These are phyloP conservation scores for Monilinia fructigena DNA, from an alignment of 2,329 filamentous ascomycete species.

Conservation along the genomic window DNA sequence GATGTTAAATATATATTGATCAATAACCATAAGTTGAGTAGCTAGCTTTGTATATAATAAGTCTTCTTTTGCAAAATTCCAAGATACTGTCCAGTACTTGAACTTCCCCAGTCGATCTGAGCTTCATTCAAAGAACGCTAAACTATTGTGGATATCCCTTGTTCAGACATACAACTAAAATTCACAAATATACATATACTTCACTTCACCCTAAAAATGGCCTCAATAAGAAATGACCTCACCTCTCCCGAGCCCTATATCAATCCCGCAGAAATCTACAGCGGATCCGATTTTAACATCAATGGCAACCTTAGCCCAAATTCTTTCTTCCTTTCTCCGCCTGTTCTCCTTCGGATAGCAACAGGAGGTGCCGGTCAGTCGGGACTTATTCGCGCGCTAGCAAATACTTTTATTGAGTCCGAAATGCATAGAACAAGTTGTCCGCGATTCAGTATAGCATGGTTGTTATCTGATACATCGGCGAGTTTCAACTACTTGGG, in stretches of 20 bases:
- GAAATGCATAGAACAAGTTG: conserved; percentile 36
- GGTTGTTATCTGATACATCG: conserved; percentile 49
- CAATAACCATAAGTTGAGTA: neutral
- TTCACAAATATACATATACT: neutral
- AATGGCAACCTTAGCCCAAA: neutral
- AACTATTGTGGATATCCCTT: neutral
- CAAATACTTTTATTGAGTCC: conserved; percentile 42
- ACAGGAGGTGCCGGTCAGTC: conserved; percentile 41
- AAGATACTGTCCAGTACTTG: neutral
- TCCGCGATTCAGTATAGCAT: conserved; percentile 45
- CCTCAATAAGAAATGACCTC: conserved; percentile 9
- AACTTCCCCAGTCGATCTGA: neutral
- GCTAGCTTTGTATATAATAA: neutral
- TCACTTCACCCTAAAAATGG: neutral
- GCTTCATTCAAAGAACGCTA: no score
- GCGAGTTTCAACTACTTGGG: conserved; percentile 47
- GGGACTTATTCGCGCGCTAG: conserved; percentile 41
- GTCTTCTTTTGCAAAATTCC: neutral
- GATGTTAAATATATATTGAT: neutral
- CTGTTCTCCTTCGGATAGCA: conserved; percentile 37
- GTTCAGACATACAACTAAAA: neutral
- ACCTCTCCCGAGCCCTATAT: conserved; percentile 16
- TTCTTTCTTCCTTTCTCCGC: neutral
- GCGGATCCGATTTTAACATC: neutral
- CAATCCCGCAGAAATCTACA: conserved; percentile 23